phyloP scores from a whole-genome alignment of 2,329 filamentous ascomycete genomes.

The Simplicillium aogashimaense region DNA sequence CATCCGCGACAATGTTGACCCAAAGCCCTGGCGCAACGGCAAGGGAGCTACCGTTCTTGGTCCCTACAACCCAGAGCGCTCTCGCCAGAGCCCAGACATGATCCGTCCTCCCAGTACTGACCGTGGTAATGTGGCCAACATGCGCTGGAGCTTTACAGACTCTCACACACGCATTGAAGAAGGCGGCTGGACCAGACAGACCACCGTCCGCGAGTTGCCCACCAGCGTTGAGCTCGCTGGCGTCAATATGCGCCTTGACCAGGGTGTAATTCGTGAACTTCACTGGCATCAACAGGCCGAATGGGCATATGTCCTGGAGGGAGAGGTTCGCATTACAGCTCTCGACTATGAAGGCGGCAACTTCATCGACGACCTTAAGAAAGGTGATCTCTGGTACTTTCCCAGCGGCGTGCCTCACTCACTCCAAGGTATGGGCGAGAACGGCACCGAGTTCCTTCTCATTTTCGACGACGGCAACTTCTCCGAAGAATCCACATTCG shows the following conservation, averaged over 20 bases:
- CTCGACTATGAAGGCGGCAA: constrained; percentile 67
- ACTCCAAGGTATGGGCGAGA: constrained; percentile 58
- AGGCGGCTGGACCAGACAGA: constrained; percentile 69
- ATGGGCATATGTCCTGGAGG: constrained; percentile 67
- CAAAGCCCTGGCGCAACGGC: constrained; percentile 55
- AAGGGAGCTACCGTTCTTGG: constrained; percentile 57
- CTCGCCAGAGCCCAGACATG: constrained; percentile 61
- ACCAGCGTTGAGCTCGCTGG: constrained; percentile 62
- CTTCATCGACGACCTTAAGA: constrained; percentile 66
- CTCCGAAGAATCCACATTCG: constrained; percentile 57
- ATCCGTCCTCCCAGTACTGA: constrained; percentile 66
- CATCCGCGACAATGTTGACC: constrained; percentile 49
- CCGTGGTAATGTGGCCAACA: constrained; percentile 58
- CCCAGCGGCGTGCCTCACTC: constrained; percentile 69
- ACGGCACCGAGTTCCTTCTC: constrained; percentile 43
- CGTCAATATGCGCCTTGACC: constrained; percentile 69
- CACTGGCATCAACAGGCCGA: constrained; percentile 78
- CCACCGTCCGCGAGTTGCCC: constrained; percentile 54
- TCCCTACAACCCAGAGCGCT: constrained; percentile 58
- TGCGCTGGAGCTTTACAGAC: constrained; percentile 63
- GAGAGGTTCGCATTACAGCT: constrained; percentile 60
- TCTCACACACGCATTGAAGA: constrained; percentile 58
- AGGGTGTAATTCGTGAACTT: constrained; percentile 64
- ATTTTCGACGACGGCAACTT: constrained; percentile 41
- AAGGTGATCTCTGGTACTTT: constrained; percentile 76